phyloP scores from a whole-genome alignment of 192 early-diverging fungal species.

The Backusella circina region DNA sequence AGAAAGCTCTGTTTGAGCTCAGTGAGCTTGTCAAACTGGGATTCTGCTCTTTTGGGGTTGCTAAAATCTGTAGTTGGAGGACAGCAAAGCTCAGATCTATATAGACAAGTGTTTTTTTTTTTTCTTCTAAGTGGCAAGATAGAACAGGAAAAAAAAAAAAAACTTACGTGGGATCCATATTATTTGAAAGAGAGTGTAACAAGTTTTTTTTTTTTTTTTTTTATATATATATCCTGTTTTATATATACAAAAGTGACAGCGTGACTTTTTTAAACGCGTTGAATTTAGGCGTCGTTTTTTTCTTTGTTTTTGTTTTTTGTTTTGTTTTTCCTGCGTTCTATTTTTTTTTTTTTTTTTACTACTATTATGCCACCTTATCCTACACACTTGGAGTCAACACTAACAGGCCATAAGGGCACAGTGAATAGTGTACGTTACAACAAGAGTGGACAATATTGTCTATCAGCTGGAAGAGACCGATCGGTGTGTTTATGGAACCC shows the following conservation, averaged over 20 bases:
- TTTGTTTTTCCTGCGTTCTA: neutral
- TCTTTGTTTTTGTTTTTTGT: neutral
- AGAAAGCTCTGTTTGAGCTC: conserved; percentile 44
- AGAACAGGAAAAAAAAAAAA: neutral
- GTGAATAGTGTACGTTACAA: conserved; percentile 68
- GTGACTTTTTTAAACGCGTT: neutral
- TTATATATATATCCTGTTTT: too few species aligned
- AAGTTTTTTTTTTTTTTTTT: neutral
- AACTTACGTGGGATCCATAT: neutral
- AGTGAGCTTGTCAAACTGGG: conserved; percentile 7
- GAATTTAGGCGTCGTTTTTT: neutral
- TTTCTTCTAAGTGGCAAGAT: too few species aligned
- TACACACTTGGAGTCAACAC: conserved; percentile 30
- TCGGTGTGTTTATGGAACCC: conserved; percentile 69
- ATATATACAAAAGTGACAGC: neutral
- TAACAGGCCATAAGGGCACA: conserved; percentile 65
- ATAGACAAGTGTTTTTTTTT: neutral
- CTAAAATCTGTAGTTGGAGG: neutral
- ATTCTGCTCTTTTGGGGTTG: neutral
- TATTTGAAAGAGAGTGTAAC: neutral
- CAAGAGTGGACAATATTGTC: conserved; percentile 71
- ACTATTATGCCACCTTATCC: conserved; percentile 19
- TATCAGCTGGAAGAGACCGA: conserved; percentile 81
- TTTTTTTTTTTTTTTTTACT: neutral
- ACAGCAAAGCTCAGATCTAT: conserved; percentile 1